phyloP scores from a whole-genome alignment of 2,329 filamentous ascomycete genomes.

The Ceratocystis alfenasii region DNA sequence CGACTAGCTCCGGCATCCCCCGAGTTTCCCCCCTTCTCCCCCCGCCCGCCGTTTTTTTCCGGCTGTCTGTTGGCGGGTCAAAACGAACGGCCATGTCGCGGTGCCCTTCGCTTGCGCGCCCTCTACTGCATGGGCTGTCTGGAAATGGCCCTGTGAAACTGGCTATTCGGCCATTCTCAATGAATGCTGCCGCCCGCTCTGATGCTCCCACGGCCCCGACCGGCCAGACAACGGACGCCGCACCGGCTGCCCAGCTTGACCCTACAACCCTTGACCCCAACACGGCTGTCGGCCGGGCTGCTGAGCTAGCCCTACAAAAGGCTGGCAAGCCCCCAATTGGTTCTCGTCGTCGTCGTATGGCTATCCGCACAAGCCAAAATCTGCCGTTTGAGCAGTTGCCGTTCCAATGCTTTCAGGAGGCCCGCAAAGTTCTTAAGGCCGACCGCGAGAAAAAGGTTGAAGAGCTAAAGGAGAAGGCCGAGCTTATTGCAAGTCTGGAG shows the following conservation, averaged over 20 bases:
- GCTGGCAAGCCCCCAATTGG: slow-evolving; percentile 61
- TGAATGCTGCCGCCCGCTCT: slow-evolving; percentile 27
- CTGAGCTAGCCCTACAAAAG: slow-evolving; percentile 57
- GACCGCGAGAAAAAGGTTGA: slow-evolving; percentile 73
- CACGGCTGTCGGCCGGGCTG: slow-evolving; percentile 50
- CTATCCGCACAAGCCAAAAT: slow-evolving; percentile 45
- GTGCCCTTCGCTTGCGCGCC: slow-evolving; percentile 47
- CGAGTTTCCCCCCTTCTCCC: neutral
- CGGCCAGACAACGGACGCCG: slow-evolving; percentile 15
- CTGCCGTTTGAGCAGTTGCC: slow-evolving; percentile 87
- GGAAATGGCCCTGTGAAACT: slow-evolving; percentile 26
- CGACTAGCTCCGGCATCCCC: neutral
- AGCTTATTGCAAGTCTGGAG: slow-evolving; percentile 56
- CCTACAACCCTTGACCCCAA: slow-evolving; percentile 49
- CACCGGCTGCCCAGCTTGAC: slow-evolving; percentile 25
- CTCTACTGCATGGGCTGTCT: slow-evolving; percentile 34
- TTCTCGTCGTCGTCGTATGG: slow-evolving; percentile 70
- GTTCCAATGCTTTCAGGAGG: slow-evolving; percentile 97
- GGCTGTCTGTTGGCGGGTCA: neutral
- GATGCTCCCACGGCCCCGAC: slow-evolving; percentile 27
- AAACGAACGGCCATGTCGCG: slow-evolving; percentile 39
- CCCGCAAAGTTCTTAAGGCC: slow-evolving; percentile 64
- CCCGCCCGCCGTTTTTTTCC: neutral
- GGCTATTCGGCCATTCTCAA: slow-evolving; percentile 31
- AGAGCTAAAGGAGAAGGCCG: slow-evolving; percentile 55